Base-by-base conservation (phyloP, 768 basidiomycete genomes). In the Royoungia palumana region DNA sequence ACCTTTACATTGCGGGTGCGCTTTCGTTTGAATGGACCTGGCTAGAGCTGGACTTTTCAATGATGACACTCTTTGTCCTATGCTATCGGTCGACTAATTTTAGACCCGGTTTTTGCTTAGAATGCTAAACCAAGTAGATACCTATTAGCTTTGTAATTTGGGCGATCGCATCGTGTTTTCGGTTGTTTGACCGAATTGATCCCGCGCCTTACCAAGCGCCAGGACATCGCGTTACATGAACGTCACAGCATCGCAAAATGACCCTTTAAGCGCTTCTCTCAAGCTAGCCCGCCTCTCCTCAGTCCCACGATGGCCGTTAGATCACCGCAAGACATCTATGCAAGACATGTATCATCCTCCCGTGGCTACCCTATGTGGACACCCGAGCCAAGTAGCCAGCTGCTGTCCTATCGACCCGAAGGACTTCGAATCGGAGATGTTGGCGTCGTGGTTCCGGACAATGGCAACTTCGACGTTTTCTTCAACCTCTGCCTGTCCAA, bases 341-440 rank as follows among this genome's bases (percentile, higher is more conserved):
- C 63, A 35, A 53, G 55, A 40, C 50, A 58, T 7, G 54, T 59
- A 35, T 58, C 57, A 0, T 53, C 56, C 20, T 48, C 60, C 14
- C 64, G 66, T 27, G 73, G 72, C 2, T 67, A 66, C 44, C 71
- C 70, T 3, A 49, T 72, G 20, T 72, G 66, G 69, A 59, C 61
- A 10, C 72, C 72, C 8, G 63, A 68, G 22, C 65, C 66, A 8
- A 59, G 64, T 34, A 46, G 42, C 24, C 49, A 48, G 25, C 50
- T 66, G 7, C 63, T 64, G 17, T 57, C 58, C 17, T 64, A 66
- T 40, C 58, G 55, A 41, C 51, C 47, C 6, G 46, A 57, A 32
- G 72, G 71, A 0, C 60, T 69, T 36, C 64, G 50, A 24, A 70
- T 73, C 35, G 73, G 73, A 2, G 73, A 74, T 44, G 67, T 74